These are phyloP conservation scores for Tripterygium wilfordii DNA, from an alignment of 177 flowering plant genomes.

Conservation along the genomic window DNA sequence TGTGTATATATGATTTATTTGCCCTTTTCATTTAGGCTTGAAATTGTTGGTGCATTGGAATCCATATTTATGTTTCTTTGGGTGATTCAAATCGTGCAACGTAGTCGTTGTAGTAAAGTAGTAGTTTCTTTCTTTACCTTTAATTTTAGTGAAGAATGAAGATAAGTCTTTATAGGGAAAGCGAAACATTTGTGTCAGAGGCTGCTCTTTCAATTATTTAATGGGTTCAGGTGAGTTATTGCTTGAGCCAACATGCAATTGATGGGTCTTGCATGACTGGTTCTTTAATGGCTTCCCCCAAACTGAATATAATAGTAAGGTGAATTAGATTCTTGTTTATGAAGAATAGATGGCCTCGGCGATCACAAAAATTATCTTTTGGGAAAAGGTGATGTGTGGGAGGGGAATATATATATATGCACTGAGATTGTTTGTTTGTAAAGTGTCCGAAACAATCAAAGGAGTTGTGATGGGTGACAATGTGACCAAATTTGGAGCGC, in stretches of 20 bases:
- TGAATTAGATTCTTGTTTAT: conserved; percentile 23
- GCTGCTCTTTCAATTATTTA: too few relatives aligned
- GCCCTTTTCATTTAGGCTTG: too few relatives aligned
- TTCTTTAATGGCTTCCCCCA: background rate
- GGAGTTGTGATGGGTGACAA: conserved; percentile 12
- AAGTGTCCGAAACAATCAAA: conserved; percentile 20
- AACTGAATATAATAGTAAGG: background rate
- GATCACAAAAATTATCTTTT: conserved; percentile 27
- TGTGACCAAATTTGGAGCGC: conserved; percentile 15
- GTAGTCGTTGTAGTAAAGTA: too few relatives aligned
- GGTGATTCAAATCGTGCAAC: too few relatives aligned
- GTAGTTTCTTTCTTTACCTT: too few relatives aligned
- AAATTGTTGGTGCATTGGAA: too few relatives aligned
- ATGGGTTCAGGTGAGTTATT: conserved; percentile 3
- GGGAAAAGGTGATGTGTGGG: conserved; percentile 24
- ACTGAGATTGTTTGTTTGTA: conserved; percentile 15
- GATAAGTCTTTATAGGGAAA: too few relatives aligned
- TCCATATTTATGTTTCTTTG: too few relatives aligned
- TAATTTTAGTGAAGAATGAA: too few relatives aligned
- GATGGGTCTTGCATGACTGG: conserved; percentile 6
- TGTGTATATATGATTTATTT: too few relatives aligned
- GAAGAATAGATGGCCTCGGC: conserved; percentile 10
- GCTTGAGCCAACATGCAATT: conserved; percentile 13
- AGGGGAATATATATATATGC: conserved; percentile 51
- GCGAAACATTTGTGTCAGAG: too few relatives aligned